Conservation (phyloP, 805 yeast genomes). For the Hanseniaspora lachancei region DNA sequence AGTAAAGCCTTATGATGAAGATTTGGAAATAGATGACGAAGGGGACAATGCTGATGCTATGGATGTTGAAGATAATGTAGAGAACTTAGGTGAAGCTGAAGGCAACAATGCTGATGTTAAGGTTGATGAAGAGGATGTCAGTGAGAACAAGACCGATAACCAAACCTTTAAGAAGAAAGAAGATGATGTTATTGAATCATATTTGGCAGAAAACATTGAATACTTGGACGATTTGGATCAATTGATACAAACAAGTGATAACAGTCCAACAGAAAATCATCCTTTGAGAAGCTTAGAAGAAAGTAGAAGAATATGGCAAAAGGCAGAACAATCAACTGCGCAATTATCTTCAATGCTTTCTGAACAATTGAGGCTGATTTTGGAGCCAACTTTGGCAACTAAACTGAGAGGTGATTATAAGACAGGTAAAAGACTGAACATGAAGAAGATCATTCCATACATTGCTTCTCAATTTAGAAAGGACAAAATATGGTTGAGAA, state of each 20-base stretch:
- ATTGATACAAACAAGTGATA: conserved; percentile 26
- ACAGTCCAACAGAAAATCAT: conserved; percentile 19
- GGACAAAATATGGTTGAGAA: conserved; percentile 94
- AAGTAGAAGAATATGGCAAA: conserved; percentile 69
- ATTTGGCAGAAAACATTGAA: conserved; percentile 21
- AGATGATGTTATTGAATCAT: conserved; percentile 22
- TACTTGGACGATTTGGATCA: conserved; percentile 25
- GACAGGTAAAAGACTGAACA: conserved; percentile 90
- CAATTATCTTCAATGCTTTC: conserved; percentile 78
- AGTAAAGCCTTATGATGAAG: conserved; percentile 57
- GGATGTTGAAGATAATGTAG: conserved; percentile 24
- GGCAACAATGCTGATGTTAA: conserved; percentile 22
- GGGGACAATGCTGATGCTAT: conserved; percentile 25
- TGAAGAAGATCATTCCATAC: conserved; percentile 94
- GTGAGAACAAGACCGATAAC: conserved; percentile 36
- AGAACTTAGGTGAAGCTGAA: conserved; percentile 19
- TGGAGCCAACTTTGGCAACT: conserved; percentile 94
- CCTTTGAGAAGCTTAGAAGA: conserved; percentile 47
- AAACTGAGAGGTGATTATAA: conserved; percentile 90
- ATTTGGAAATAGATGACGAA: conserved; percentile 52
- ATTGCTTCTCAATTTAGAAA: conserved; percentile 95
- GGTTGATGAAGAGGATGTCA: conserved; percentile 32
- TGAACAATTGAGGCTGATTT: conserved; percentile 81
- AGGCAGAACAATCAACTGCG: conserved; percentile 71
- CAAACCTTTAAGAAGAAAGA: conserved; percentile 37